phyloP scores from a whole-genome alignment of 345 rosid species.

The Sonneratia alba region DNA sequence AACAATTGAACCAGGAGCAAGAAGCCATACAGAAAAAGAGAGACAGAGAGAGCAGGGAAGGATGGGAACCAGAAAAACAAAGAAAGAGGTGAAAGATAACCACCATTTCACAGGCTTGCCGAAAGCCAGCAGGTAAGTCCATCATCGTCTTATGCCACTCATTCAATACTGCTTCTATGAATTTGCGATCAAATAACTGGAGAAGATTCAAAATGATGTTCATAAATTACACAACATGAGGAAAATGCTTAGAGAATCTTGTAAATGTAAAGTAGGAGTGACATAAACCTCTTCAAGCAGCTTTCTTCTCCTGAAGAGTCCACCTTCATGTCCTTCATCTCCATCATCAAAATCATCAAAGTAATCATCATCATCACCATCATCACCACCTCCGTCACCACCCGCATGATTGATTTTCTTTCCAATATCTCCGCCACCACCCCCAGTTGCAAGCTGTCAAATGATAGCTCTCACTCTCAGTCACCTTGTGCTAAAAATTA shows the following conservation, averaged over 20 bases:
- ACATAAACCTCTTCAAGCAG: slow-evolving; percentile 70
- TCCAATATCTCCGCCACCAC: slow-evolving; percentile 93
- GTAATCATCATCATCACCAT: slow-evolving; percentile 89
- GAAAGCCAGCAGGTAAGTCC: slow-evolving; percentile 95
- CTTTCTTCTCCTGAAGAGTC: slow-evolving; percentile 72
- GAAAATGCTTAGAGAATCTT: neutral
- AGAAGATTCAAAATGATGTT: slow-evolving; percentile 10
- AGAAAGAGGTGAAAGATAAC: slow-evolving; percentile 1
- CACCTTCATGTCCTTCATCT: slow-evolving; percentile 86
- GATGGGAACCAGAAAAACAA: neutral
- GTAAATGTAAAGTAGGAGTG: neutral
- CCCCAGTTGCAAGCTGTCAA: slow-evolving; percentile 70
- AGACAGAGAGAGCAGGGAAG: too few relatives aligned
- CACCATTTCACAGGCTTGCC: slow-evolving; percentile 98
- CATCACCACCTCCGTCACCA: slow-evolving; percentile 95
- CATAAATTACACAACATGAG: neutral
- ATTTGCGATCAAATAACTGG: slow-evolving; percentile 88
- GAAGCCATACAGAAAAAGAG: neutral
- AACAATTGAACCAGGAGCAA: neutral
- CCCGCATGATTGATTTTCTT: slow-evolving; percentile 78
- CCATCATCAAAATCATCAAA: slow-evolving; percentile 88
- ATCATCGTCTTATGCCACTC: slow-evolving; percentile 96
- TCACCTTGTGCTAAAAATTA: neutral
- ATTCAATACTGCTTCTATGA: slow-evolving; percentile 81
- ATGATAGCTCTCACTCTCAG: neutral